These are phyloP conservation scores for Puccinia horiana DNA, from an alignment of 1,284 basidiomycete species.

Conservation along the genomic window DNA sequence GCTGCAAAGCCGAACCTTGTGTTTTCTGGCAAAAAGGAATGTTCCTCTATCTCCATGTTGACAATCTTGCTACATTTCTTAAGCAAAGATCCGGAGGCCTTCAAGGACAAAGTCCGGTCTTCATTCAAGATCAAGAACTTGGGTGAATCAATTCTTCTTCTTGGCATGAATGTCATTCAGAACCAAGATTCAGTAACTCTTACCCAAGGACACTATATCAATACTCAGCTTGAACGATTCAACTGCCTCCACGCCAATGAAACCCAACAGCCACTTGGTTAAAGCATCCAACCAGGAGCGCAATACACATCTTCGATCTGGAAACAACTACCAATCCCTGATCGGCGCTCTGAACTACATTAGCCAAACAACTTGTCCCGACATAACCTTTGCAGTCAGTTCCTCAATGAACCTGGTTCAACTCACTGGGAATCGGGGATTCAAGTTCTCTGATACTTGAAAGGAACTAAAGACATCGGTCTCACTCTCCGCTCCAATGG, in stretches of 20 bases:
- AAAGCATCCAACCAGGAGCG: background rate
- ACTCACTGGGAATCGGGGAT: background rate
- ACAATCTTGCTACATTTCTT: too few relatives aligned
- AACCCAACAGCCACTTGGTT: background rate
- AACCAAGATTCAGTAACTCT: background rate
- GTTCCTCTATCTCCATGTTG: background rate
- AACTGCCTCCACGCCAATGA: background rate
- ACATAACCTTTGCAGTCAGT: background rate
- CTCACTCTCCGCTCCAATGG: slow-evolving; percentile 50
- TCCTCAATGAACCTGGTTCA: background rate
- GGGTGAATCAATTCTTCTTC: too few relatives aligned
- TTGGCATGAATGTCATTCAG: background rate
- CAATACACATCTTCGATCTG: background rate
- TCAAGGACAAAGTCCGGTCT: background rate
- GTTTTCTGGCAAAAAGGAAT: background rate
- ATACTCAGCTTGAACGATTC: background rate
- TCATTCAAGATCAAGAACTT: background rate
- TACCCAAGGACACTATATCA: background rate
- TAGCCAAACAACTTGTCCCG: background rate
- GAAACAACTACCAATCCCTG: background rate
- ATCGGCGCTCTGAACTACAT: too few relatives aligned
- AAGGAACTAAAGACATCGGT: slow-evolving; percentile 56
- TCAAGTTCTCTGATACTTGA: background rate
- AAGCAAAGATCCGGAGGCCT: background rate
- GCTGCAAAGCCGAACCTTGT: too few relatives aligned